Percentiles rank a stretch among this genome's conserved stretches.
Evolutionary conservation across 2,329 filamentous ascomycete genomes (phyloP).

Genomic region (Moelleriella libera): DNA sequence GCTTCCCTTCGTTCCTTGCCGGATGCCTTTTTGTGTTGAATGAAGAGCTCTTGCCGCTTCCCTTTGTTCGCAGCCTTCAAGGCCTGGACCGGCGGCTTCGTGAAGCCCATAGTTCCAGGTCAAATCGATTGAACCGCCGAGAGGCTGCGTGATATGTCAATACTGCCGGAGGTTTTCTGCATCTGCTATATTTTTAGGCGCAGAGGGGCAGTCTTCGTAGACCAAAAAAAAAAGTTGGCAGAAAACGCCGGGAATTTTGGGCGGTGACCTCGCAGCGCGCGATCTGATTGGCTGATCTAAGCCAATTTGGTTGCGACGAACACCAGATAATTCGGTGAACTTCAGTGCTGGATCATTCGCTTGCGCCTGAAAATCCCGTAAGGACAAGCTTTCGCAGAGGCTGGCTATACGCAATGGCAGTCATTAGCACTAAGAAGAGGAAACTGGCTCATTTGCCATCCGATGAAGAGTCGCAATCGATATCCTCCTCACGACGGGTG

Average conservation of each 20-base stretch:
- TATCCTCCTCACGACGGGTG: constrained; percentile 21
- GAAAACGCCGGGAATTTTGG: constrained; percentile 22
- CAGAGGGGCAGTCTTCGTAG: constrained; percentile 7
- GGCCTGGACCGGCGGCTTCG: constrained; percentile 19
- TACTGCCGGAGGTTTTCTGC: too few relatives aligned
- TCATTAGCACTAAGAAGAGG: constrained; percentile 39
- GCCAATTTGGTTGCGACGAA: neutral
- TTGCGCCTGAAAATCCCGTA: too few relatives aligned
- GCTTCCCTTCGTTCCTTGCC: constrained; percentile 63
- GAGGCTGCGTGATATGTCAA: neutral
- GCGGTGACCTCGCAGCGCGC: constrained; percentile 16
- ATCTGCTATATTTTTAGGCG: neutral
- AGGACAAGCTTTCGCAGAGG: neutral
- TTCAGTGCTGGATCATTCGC: neutral
- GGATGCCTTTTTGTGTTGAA: constrained; percentile 65
- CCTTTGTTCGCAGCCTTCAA: constrained; percentile 59
- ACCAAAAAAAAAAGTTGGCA: constrained; percentile 9
- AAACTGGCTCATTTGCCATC: constrained; percentile 39
- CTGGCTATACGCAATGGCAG: constrained; percentile 24
- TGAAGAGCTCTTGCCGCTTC: constrained; percentile 61
- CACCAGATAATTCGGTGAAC: neutral
- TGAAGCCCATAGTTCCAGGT: constrained; percentile 16
- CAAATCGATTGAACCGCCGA: neutral
- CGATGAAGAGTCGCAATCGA: constrained; percentile 26
- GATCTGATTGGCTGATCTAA: constrained; percentile 11